These are phyloP conservation scores for Hanseniaspora lindneri DNA, from an alignment of 805 yeast genomes.

Conservation along the genomic window DNA sequence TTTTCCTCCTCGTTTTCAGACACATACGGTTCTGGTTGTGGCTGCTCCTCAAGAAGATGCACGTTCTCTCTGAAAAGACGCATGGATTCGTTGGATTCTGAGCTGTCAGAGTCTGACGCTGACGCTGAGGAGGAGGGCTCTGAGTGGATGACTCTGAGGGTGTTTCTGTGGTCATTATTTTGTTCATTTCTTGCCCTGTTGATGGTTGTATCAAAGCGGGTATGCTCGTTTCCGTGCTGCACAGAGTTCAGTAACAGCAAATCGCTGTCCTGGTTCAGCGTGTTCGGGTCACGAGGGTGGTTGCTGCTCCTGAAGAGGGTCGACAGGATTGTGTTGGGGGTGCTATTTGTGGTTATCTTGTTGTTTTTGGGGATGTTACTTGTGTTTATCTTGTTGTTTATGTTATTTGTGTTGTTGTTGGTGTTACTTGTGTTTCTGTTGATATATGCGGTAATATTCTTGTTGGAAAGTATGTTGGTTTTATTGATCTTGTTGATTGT, in stretches of 20 bases:
- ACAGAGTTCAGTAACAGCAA: background rate
- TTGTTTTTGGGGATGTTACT: too few relatives aligned
- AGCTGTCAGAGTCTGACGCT: background rate
- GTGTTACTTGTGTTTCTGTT: too few relatives aligned
- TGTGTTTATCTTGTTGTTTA: too few relatives aligned
- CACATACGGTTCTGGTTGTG: background rate
- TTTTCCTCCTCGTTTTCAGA: conserved; percentile 1
- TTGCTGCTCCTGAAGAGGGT: too few relatives aligned
- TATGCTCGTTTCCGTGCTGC: background rate
- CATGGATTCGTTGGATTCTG: conserved; percentile 9
- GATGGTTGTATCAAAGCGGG: background rate
- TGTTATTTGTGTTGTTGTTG: too few relatives aligned
- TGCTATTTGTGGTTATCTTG: too few relatives aligned
- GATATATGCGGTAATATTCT: too few relatives aligned
- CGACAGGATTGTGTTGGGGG: too few relatives aligned
- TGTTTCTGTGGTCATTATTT: background rate
- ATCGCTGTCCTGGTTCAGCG: background rate
- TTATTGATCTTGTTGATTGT: too few relatives aligned
- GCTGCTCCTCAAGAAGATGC: conserved; percentile 14
- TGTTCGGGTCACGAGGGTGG: too few relatives aligned
- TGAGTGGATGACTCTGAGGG: conserved; percentile 1
- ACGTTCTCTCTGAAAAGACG: conserved; percentile 11
- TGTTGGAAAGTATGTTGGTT: too few relatives aligned
- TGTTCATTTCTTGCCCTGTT: background rate
- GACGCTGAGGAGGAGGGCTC: conserved; percentile 10